These are phyloP conservation scores for Boletus rubescentipes DNA, from an alignment of 768 basidiomycete genomes.

Conservation along the genomic window DNA sequence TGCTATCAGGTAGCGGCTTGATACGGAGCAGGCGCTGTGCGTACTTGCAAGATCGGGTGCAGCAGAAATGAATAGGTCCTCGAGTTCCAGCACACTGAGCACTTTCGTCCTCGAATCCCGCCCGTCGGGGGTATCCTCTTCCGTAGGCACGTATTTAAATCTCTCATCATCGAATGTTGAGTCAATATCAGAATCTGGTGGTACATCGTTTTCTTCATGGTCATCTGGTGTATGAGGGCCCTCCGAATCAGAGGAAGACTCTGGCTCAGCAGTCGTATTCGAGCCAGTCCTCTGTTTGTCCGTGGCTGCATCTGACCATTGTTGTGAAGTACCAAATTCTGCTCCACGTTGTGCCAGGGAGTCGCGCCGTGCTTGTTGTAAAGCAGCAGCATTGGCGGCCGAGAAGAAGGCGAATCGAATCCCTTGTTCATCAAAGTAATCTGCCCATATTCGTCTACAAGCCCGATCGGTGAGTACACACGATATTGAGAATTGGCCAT, in stretches of 20 bases:
- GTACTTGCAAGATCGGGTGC: conserved; percentile 72
- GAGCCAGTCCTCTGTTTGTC: background rate
- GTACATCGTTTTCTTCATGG: conserved; percentile 29
- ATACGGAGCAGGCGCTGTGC: conserved; percentile 23
- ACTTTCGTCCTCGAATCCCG: conserved; percentile 72
- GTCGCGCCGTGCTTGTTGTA: conserved; percentile 73
- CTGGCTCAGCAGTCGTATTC: conserved; percentile 11
- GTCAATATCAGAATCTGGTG: conserved; percentile 29
- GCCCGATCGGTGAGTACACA: conserved; percentile 25
- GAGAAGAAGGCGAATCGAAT: conserved; percentile 92
- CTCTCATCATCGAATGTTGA: conserved; percentile 37
- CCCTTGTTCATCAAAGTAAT: conserved; percentile 77
- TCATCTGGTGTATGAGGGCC: conserved; percentile 27
- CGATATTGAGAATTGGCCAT: background rate
- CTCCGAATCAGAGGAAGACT: conserved; percentile 34
- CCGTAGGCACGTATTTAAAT: conserved; percentile 51
- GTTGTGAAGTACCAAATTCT: conserved; percentile 13
- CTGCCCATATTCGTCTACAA: conserved; percentile 82
- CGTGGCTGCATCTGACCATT: background rate
- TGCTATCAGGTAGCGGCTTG: background rate
- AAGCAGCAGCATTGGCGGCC: conserved; percentile 79
- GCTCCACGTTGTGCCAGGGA: conserved; percentile 31
- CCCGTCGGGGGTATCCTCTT: conserved; percentile 50
- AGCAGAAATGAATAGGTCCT: conserved; percentile 69
- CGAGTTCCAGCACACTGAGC: conserved; percentile 82